These are phyloP conservation scores for Xylaria hypoxylon DNA, from an alignment of 2,329 filamentous ascomycete species.

Conservation along the genomic window DNA sequence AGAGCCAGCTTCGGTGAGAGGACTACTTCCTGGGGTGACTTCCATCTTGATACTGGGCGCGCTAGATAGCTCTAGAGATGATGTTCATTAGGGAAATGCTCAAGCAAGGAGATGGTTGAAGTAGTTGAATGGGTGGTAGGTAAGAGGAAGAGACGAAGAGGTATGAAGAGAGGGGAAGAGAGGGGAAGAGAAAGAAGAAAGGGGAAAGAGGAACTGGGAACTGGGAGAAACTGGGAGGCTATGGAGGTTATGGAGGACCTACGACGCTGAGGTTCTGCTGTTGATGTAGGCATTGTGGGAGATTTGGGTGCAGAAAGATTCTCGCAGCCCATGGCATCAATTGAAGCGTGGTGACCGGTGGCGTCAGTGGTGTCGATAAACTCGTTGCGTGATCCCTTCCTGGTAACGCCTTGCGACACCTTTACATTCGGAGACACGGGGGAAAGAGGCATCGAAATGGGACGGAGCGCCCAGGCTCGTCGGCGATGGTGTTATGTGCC, in stretches of 20 bases:
- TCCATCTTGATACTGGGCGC: conserved; percentile 43
- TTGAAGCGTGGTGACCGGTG: conserved; percentile 30
- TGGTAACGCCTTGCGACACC: conserved; percentile 56
- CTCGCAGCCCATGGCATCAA: conserved; percentile 45
- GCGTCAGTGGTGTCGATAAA: conserved; percentile 52
- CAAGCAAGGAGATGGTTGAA: neutral
- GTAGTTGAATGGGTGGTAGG: conserved; percentile 28
- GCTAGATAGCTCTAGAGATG: conserved; percentile 37
- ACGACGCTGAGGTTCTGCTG: conserved; percentile 40
- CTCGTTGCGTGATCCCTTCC: conserved; percentile 62
- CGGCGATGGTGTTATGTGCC: conserved; percentile 18
- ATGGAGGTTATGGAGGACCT: conserved; percentile 23
- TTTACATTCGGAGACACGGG: conserved; percentile 62
- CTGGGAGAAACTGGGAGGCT: neutral
- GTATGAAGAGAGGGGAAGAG: neutral
- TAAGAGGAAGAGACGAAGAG: neutral
- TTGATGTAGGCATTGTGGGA: conserved; percentile 35
- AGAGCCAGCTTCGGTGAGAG: conserved; percentile 58
- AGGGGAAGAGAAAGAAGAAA: neutral
- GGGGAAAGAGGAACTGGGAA: neutral
- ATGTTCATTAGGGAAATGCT: conserved; percentile 25
- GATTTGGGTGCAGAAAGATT: conserved; percentile 39
- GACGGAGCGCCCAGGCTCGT: conserved; percentile 32
- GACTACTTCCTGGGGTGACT: conserved; percentile 47
- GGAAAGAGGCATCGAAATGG: conserved; percentile 59